Base-by-base conservation (phyloP, 805 yeast species). In the Ogataea allantospora region DNA sequence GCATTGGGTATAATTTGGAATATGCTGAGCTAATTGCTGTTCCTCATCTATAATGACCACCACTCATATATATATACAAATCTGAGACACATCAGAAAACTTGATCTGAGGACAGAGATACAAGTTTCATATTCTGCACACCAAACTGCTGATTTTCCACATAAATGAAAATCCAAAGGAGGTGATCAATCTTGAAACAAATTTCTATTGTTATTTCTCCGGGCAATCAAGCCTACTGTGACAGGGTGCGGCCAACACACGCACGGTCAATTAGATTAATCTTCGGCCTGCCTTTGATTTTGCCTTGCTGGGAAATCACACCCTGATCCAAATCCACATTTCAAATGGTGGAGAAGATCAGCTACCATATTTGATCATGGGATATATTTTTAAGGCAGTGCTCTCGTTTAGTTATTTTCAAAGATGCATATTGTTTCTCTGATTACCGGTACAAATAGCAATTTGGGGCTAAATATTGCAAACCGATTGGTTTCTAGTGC, bases 391-490 rank as follows among this genome's bases (percentile, higher is more conserved):
- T 16, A n/a, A 13, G 40, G 40, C 40, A 30, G 40, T 36, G 40
- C 28, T 35, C 18, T 19, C 19, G 20, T 25, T 27, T 35, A 28
- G 10, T 25, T 30, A 29, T 13, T 30, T 24, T 26, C 15, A 13
- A 22, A 15, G 5, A 33, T 30, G 29, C 58, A 54, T 30, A 44
- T 45, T 15, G 50, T 57, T 7, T 67, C 68, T 1, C 42, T 65
- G 0, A 62, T 65, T 10, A 61, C 67, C 1, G 69, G 69, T 7
- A 62, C 68, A 3, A 57, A 58, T 10, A 75, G 83, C 54, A 88
- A 86, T 55, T 73, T 93, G 21, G 99, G 99, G 5, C 66, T 85
- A 45, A 85, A 87, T 51, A 83, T 88, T 16, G 96, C 95, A 7
- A 78, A 83, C 57, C 70, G 97, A 34, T 66, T 93, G 19, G 68